A percentile compares a stretch with the other conserved stretches of the same genome.
Conservation (phyloP, 495 filamentous ascomycete genomes). For the Xylaria flabelliformis region DNA sequence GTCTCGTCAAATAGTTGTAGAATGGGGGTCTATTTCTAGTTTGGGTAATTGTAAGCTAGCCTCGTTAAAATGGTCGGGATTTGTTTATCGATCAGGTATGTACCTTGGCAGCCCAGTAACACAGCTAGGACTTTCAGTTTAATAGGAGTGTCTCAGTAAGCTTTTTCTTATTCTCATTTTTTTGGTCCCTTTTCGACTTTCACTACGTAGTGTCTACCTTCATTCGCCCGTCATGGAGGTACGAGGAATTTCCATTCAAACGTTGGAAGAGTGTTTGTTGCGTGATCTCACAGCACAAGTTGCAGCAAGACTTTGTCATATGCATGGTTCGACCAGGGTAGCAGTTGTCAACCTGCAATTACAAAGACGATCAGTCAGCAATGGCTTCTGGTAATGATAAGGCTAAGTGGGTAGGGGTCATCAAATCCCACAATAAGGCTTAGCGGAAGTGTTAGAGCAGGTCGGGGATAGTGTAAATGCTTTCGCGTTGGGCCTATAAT, state of each 20-base stretch:
- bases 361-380: slow-evolving; percentile 28
- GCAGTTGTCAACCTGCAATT: slow-evolving; percentile 12
- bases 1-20: slow-evolving; percentile 4
- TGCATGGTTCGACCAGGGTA: slow-evolving; percentile 5
- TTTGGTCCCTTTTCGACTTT: neutral
- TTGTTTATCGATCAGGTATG: neutral
- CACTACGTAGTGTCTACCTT: neutral
- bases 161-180: neutral
- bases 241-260: neutral
- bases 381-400: slow-evolving; percentile 8
- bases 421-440: slow-evolving; percentile 14
- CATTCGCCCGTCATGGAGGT: neutral
- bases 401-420: slow-evolving; percentile 21
- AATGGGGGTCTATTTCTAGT: neutral
- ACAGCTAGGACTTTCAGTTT: neutral
- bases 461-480: neutral
- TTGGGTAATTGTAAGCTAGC: slow-evolving; percentile 1
- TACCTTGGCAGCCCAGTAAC: neutral
- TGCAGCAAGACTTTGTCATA: neutral
- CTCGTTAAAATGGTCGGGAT: neutral
- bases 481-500: neutral
- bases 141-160: neutral
- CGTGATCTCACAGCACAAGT: slow-evolving; percentile 10
- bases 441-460: slow-evolving; percentile 3
- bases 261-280: neutral